Evolutionary conservation across 768 basidiomycete genomes (phyloP).

Genomic region (Trametes meyenii): DNA sequence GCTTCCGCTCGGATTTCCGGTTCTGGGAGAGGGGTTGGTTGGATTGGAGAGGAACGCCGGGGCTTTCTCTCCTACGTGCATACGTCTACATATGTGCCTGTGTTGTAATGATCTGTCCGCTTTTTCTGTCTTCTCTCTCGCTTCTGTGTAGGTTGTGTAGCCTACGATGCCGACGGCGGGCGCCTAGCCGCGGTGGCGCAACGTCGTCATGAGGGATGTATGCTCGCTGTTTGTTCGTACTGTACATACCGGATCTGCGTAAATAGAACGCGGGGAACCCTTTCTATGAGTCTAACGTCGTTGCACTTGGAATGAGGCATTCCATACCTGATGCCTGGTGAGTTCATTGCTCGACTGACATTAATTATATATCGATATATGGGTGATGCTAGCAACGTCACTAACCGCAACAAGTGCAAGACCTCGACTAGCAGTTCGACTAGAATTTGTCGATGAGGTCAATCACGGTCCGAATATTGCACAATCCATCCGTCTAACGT

Average conservation of each 20-base stretch:
- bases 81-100: slow-evolving; percentile 27
- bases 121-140: neutral
- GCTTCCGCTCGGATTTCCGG: neutral
- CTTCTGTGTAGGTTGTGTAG: neutral
- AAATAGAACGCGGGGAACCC: slow-evolving; percentile 6
- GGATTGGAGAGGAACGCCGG: neutral
- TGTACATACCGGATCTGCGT: slow-evolving; percentile 14
- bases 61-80: slow-evolving; percentile 18
- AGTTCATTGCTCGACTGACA: too few relatives aligned
- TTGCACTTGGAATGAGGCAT: neutral
- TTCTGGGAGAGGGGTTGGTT: neutral
- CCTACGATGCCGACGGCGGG: neutral
- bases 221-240: slow-evolving; percentile 11
- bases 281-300: neutral
- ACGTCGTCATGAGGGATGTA: neutral
- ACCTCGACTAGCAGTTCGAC: too few relatives aligned
- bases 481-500: too few relatives aligned
- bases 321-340: too few relatives aligned
- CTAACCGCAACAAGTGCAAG: too few relatives aligned
- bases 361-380: too few relatives aligned
- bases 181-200: neutral
- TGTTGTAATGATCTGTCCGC: slow-evolving; percentile 23
- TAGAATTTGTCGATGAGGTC: too few relatives aligned
- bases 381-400: too few relatives aligned
- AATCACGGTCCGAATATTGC: too few relatives aligned